These are phyloP conservation scores for Candida khao-thaluensis DNA, from an alignment of 805 yeast genomes.

Conservation along the genomic window DNA sequence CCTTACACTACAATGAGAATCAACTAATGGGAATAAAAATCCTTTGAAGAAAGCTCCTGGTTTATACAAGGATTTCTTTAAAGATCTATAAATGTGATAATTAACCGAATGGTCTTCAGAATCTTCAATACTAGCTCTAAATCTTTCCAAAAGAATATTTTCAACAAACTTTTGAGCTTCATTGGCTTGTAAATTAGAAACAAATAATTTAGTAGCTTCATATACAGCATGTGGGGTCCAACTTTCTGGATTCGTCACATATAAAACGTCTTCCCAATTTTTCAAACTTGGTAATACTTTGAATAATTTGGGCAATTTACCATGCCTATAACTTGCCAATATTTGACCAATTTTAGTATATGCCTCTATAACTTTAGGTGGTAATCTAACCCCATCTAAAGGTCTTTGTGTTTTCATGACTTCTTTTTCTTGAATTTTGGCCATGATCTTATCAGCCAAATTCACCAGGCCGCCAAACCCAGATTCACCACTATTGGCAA, in stretches of 20 bases:
- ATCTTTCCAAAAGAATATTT: slow-evolving; percentile 65
- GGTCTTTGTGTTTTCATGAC: slow-evolving; percentile 30
- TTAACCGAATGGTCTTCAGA: slow-evolving; percentile 77
- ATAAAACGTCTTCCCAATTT: slow-evolving; percentile 94
- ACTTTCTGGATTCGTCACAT: slow-evolving; percentile 84
- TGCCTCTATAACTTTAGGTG: slow-evolving; percentile 95
- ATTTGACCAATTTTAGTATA: slow-evolving; percentile 89
- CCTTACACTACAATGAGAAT: slow-evolving; percentile 82
- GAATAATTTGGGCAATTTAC: slow-evolving; percentile 93
- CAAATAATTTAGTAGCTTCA: slow-evolving; percentile 93
- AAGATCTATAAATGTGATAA: slow-evolving; percentile 88
- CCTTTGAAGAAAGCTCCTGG: slow-evolving; percentile 99
- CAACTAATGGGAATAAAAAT: slow-evolving; percentile 85
- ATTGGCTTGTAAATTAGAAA: slow-evolving; percentile 80
- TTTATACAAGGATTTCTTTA: slow-evolving; percentile 90
- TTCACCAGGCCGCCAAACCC: slow-evolving; percentile 48
- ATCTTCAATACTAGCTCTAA: slow-evolving; percentile 68
- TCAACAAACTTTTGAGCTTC: slow-evolving; percentile 86
- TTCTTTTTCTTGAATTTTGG: slow-evolving; percentile 78
- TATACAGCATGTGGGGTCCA: slow-evolving; percentile 96
- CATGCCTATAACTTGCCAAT: slow-evolving; percentile 86
- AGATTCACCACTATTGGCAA: slow-evolving; percentile 34
- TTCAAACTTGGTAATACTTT: slow-evolving; percentile 89
- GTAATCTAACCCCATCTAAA: slow-evolving; percentile 76
- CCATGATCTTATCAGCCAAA: slow-evolving; percentile 92